These are phyloP conservation scores for Panicum miliaceum DNA, from an alignment of 176 grass and related monocot species.

Conservation along the genomic window DNA sequence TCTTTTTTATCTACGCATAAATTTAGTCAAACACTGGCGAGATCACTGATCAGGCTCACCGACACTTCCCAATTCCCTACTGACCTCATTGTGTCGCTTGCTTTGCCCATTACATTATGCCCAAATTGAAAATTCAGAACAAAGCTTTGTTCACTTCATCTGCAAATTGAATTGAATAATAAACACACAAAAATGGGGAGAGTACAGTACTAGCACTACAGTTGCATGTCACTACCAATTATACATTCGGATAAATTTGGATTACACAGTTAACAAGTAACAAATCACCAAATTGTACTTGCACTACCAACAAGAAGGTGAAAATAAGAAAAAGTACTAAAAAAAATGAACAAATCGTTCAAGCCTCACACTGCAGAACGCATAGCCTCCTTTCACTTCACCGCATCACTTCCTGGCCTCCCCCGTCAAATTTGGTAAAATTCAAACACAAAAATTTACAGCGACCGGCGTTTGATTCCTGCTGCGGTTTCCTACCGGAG, in stretches of 20 bases:
- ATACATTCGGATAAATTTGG: slow-evolving; percentile 26
- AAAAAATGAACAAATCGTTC: slow-evolving; percentile 38
- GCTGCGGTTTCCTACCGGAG: slow-evolving; percentile 24
- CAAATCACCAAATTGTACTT: slow-evolving; percentile 51
- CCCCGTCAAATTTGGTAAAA: slow-evolving; percentile 51
- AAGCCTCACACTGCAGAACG: slow-evolving; percentile 48
- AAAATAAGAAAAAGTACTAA: neutral
- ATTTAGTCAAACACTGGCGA: slow-evolving; percentile 24
- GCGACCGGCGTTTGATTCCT: slow-evolving; percentile 47
- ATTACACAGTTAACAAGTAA: slow-evolving; percentile 45
- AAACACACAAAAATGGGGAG: neutral
- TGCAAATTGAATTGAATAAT: neutral
- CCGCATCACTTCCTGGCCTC: neutral
- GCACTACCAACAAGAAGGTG: slow-evolving; percentile 45
- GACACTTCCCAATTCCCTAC: slow-evolving; percentile 1
- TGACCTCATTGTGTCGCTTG: neutral
- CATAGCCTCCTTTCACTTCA: neutral
- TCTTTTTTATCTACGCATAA: neutral
- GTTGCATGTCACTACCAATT: slow-evolving; percentile 38
- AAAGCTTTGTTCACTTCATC: neutral
- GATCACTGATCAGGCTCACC: slow-evolving; percentile 34
- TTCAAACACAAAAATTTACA: slow-evolving; percentile 63
- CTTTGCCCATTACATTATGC: neutral
- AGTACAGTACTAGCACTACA: slow-evolving; percentile 26
- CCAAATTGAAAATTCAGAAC: neutral